These are phyloP conservation scores for Peronospora destructor DNA, from an alignment of 352 stramenopile species.

Conservation along the genomic window DNA sequence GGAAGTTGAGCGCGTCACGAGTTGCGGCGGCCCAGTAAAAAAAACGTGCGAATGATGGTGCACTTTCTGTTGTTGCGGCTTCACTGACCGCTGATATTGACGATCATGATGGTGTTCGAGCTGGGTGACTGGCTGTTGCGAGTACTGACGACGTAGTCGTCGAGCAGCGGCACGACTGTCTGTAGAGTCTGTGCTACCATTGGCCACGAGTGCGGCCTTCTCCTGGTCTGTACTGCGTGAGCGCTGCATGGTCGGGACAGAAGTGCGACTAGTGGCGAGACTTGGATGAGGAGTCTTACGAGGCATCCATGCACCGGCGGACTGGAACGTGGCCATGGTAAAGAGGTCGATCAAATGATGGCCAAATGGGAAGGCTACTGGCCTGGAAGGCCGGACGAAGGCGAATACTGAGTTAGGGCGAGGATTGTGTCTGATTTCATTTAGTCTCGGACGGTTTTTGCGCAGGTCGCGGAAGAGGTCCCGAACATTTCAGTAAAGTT, in stretches of 20 bases:
- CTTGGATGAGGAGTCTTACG: slow-evolving; percentile 7
- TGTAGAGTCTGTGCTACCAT: slow-evolving; percentile 1
- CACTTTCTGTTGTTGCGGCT: not conserved
- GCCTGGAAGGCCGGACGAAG: slow-evolving; percentile 4
- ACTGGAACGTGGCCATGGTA: slow-evolving; percentile 17
- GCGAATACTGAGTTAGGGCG: not conserved
- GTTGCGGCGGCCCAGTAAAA: slow-evolving; percentile 14
- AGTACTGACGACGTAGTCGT: slow-evolving; percentile 22
- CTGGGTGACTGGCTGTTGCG: slow-evolving; percentile 30
- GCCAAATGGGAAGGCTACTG: slow-evolving; percentile 5
- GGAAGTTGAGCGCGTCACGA: slow-evolving; percentile 9
- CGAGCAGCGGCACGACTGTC: slow-evolving; percentile 20
- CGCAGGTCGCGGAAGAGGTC: slow-evolving; percentile 6
- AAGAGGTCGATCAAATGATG: slow-evolving; percentile 6
- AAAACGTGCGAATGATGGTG: slow-evolving; percentile 10
- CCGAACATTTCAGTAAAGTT: slow-evolving; percentile 1
- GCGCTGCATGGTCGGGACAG: slow-evolving; percentile 18
- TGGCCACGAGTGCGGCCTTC: slow-evolving; percentile 11
- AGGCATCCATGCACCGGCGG: slow-evolving; percentile 4
- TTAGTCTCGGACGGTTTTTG: slow-evolving; percentile 9
- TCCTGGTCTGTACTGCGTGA: slow-evolving; percentile 15
- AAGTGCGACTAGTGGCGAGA: slow-evolving; percentile 10
- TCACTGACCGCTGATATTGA: slow-evolving; percentile 14
- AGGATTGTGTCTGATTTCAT: slow-evolving; percentile 11
- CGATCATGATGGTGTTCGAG: slow-evolving; percentile 31